Percentiles rank a stretch among this genome's conserved stretches.
Conservation (phyloP, 306 rosid genomes). For the Begonia masoniana region DNA sequence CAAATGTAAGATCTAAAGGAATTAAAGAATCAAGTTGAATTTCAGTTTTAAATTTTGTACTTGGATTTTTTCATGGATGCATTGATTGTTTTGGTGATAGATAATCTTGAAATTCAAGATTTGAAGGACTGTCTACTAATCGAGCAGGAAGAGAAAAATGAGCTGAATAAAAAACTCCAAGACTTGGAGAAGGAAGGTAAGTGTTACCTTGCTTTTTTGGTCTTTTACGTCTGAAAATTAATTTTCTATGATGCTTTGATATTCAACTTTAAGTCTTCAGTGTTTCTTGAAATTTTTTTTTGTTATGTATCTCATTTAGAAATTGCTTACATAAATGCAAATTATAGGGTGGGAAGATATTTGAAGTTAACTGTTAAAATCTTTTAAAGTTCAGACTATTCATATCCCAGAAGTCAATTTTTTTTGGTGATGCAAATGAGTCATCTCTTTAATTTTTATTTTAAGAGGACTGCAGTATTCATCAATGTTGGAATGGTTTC, state of each 20-base stretch:
- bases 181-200: slow-evolving; percentile 60
- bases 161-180: slow-evolving; percentile 31
- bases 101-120: slow-evolving; percentile 50
- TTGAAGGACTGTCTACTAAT: slow-evolving; percentile 49
- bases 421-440: too few relatives aligned
- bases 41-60: neutral
- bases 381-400: too few relatives aligned
- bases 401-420: too few relatives aligned
- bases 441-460: too few relatives aligned
- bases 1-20: slow-evolving; percentile 39
- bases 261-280: neutral
- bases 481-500: too few relatives aligned
- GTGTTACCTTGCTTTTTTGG: slow-evolving; percentile 1
- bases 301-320: too few relatives aligned
- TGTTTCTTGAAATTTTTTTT: too few relatives aligned
- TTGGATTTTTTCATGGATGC: neutral
- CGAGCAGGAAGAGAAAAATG: slow-evolving; percentile 71
- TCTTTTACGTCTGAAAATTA: too few relatives aligned
- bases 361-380: too few relatives aligned
- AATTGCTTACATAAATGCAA: too few relatives aligned
- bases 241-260: slow-evolving; percentile 2
- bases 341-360: too few relatives aligned
- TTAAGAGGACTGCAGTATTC: too few relatives aligned
- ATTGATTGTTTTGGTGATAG: slow-evolving; percentile 20
- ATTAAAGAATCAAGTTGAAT: neutral